These are phyloP conservation scores for Xylaria sp. DNA, from an alignment of 2,329 filamentous ascomycete genomes.

Conservation along the genomic window DNA sequence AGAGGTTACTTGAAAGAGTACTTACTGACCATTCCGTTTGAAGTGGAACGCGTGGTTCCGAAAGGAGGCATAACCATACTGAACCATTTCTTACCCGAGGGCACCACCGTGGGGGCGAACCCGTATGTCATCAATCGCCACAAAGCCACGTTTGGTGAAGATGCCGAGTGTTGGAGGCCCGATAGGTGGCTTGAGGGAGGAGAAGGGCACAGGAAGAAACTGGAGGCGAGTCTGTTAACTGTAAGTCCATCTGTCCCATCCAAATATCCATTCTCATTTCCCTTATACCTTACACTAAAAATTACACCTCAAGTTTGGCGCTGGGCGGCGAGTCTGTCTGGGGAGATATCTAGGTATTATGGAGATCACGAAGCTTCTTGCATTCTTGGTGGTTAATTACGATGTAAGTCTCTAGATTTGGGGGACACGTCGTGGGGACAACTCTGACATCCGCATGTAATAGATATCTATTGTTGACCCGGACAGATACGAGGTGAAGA, in stretches of 20 bases:
- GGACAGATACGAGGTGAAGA: no score
- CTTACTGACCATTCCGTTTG: conserved; percentile 33
- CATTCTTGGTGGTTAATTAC: conserved; percentile 37
- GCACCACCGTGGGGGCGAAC: conserved; percentile 36
- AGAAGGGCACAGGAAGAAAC: conserved; percentile 23
- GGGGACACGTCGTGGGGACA: no score
- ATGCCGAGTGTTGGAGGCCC: conserved; percentile 35
- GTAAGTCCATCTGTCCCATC: conserved; percentile 20
- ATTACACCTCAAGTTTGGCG: conserved; percentile 31
- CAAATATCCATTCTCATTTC: neutral
- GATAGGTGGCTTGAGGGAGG: conserved; percentile 32
- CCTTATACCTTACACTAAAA: neutral
- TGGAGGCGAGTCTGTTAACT: conserved; percentile 30
- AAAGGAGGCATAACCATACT: conserved; percentile 31
- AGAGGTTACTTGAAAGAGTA: no score
- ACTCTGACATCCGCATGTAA: no score
- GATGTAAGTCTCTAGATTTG: conserved; percentile 37
- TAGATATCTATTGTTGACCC: no score
- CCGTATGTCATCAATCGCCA: conserved; percentile 37
- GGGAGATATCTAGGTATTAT: conserved; percentile 37
- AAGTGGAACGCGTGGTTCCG: conserved; percentile 38
- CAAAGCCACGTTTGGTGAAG: conserved; percentile 29
- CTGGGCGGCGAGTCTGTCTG: conserved; percentile 36
- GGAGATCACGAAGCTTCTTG: conserved; percentile 40
- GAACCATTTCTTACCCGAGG: conserved; percentile 30